A percentile compares a stretch with the other conserved stretches of the same genome.
These are phyloP conservation scores for Quambalaria eucalypti DNA, from an alignment of 1,284 basidiomycete species.

Conservation along the genomic window DNA sequence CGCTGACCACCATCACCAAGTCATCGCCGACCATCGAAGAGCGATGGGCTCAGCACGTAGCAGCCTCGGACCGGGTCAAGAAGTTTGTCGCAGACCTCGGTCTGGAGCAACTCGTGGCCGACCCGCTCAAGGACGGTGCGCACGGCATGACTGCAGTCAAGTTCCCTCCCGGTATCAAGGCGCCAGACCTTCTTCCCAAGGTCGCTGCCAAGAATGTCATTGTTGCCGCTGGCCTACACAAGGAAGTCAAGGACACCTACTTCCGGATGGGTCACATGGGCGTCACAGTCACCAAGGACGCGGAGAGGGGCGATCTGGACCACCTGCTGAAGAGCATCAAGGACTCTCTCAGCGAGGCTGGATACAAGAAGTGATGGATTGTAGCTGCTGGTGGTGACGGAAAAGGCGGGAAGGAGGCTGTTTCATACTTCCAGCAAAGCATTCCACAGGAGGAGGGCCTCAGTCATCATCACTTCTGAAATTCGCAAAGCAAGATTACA, in stretches of 20 bases:
- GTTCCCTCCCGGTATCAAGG: conserved; percentile 39
- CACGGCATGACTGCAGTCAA: conserved; percentile 46
- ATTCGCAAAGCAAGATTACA: too few relatives aligned
- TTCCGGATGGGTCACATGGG: conserved; percentile 70
- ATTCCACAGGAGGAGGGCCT: too few relatives aligned
- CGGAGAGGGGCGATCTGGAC: conserved; percentile 58
- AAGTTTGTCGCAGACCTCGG: conserved; percentile 61
- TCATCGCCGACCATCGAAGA: conserved; percentile 59
- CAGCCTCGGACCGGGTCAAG: conserved; percentile 67
- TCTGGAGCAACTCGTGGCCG: conserved; percentile 50
- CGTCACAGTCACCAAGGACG: conserved; percentile 62
- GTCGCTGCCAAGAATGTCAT: conserved; percentile 65
- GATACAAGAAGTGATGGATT: conserved; percentile 38
- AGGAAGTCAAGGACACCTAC: conserved; percentile 65
- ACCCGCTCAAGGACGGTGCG: conserved; percentile 41
- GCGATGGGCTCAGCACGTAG: conserved; percentile 68
- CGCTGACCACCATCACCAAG: conserved; percentile 64
- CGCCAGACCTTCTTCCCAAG: conserved; percentile 41
- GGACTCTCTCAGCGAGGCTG: conserved; percentile 52
- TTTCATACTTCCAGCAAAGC: too few relatives aligned
- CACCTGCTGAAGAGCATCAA: conserved; percentile 62
- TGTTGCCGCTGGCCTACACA: conserved; percentile 81
- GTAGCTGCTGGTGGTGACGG: background rate
- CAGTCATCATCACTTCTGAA: too few relatives aligned
- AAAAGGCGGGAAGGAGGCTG: background rate